Conservation (phyloP, 495 filamentous ascomycete species). For the Chaetomium fimeti region DNA sequence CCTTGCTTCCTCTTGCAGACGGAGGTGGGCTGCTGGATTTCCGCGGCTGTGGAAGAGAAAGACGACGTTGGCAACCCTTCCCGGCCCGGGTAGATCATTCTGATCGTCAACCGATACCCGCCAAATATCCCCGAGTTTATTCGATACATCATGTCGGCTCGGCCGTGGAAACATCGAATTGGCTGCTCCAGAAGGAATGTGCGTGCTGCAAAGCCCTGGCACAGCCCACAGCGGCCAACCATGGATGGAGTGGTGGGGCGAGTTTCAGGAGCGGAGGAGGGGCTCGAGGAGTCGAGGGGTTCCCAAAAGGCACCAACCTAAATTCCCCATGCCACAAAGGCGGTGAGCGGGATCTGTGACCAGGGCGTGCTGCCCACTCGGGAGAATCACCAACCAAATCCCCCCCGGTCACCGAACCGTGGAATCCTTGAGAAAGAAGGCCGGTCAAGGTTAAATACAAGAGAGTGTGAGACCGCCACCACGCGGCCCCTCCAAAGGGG, state of each 20-base stretch:
- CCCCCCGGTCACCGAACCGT: neutral
- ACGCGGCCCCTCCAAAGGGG: neutral
- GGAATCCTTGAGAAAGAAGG: neutral
- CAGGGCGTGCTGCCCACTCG: neutral
- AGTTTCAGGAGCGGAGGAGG: slow-evolving; percentile 19
- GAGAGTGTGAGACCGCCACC: neutral
- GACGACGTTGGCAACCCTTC: too few species aligned
- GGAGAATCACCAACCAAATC: neutral
- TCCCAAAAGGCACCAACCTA: neutral
- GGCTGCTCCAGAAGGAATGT: neutral
- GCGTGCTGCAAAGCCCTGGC: slow-evolving; percentile 8
- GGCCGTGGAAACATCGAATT: neutral
- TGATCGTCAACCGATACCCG: too few species aligned
- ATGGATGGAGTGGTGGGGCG: slow-evolving; percentile 5
- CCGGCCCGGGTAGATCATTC: too few species aligned
- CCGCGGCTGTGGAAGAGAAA: too few species aligned
- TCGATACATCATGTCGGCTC: neutral
- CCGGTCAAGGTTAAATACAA: neutral
- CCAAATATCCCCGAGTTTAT: neutral
- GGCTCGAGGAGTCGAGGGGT: slow-evolving; percentile 6
- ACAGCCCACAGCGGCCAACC: neutral
- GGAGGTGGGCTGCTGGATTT: neutral
- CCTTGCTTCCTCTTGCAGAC: neutral
- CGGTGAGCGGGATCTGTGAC: slow-evolving; percentile 14
- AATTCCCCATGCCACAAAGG: slow-evolving; percentile 12